phyloP scores from a whole-genome alignment of 106 monocot species.

The Acorus calamus region DNA sequence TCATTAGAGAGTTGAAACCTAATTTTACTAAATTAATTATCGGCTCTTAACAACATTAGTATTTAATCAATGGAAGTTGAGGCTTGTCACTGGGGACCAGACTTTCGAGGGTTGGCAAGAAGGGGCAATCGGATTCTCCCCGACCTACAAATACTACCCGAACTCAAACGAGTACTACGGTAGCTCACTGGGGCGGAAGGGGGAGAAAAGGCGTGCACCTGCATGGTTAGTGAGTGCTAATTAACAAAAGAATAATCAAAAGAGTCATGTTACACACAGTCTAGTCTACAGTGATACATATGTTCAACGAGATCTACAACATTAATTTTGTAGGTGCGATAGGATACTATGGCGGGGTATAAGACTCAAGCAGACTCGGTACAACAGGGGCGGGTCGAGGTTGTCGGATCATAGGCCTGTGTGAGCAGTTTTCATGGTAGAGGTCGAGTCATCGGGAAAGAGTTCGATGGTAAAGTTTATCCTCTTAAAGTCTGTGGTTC shows the following conservation, averaged over 20 bases:
- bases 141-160: conserved; percentile 77
- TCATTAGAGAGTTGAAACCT: no score
- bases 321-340: conserved; percentile 3
- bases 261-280: background rate
- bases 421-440: conserved; percentile 6
- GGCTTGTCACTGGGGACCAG: conserved; percentile 17
- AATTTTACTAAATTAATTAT: no score
- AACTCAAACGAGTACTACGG: conserved; percentile 72
- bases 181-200: conserved; percentile 17
- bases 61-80: conserved; percentile 17
- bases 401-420: conserved; percentile 14
- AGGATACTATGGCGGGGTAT: conserved; percentile 10
- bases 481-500: no score
- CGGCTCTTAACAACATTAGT: no score
- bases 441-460: conserved; percentile 3
- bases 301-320: background rate
- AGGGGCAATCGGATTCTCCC: conserved; percentile 57
- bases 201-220: conserved; percentile 51
- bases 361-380: conserved; percentile 4
- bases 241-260: background rate
- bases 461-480: background rate
- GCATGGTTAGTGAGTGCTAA: conserved; percentile 30
- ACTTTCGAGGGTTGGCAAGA: conserved; percentile 70
- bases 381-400: conserved; percentile 2
- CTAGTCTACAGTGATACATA: background rate